Base-by-base conservation (phyloP, 73 alveolate genomes). In the Tetrahymena malaccensis region DNA sequence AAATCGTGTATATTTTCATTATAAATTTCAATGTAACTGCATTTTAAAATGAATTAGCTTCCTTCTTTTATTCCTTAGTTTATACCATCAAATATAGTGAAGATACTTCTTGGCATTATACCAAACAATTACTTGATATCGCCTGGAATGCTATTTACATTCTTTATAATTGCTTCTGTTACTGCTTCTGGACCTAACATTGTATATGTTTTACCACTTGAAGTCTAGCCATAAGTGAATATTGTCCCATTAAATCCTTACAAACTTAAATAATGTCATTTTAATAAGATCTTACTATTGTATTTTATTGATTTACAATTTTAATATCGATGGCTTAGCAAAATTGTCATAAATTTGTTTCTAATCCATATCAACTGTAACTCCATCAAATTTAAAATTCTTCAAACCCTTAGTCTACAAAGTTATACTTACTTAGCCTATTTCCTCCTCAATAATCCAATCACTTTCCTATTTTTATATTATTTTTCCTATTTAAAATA, bases 141-240 rank as follows among this genome's bases (percentile, higher is more conserved):
- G 37, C 83, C 89, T 25, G 58, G 50, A 21, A 85, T 85, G 35
- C 50, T 85, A 93, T 95, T 89, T 13, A 55, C 94, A 35, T 35
- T 34, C 43, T 43, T 37, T n/a, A 95, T 43, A 10, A 95, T 43
- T 38, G 44, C 35, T 34, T 85, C 94, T 34, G 94, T 95, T 4
- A 94, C 94, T 25, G 95, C 85, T 93, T 95, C 97, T 83, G 98
- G 96, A 31, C 99, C 99, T 97, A 97, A 97, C 98, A 98, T 98
- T n/a, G 99, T 97, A 85, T 85, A 98, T 25, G 99, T 98, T 96
- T 98, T 98, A 33, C 99, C 99, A 94, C 98, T 96, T 15, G 99
- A 99, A 8, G 99, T 98, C 33, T 98, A 97, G 31, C 99, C 99
- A 93, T 98, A 98, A 31, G 98, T 99, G 93, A 98, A 98, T 6